Evolutionary conservation across 164 flowering plant genomes (phyloP), one percentile per base, ranked within the genome.

Genomic region (Chimonanthus salicifolius): DNA sequence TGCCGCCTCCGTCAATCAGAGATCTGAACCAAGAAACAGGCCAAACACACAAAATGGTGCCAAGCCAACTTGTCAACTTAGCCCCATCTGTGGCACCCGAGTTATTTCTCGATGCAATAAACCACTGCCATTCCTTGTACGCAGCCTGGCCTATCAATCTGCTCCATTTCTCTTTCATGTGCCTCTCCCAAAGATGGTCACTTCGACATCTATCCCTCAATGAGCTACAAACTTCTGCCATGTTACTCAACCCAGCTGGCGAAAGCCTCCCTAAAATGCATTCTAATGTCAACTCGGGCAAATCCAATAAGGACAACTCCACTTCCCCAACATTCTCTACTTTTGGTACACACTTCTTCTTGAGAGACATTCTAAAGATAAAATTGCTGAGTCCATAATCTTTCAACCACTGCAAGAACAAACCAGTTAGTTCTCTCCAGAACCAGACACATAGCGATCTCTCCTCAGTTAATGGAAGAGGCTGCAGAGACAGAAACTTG

Each of bases 141-240:
- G 97, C 97, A 51, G 92, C 89, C 49, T 79, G 82, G 3, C 94
- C 92, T 47, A 95, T 72, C 72, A 95, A 71, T 58, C 74, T 82
- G 43, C 86, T 91, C 99, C 99, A 95, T 83, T 93, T 95, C 65
- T 77, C 83, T 54, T 86, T 87, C 94, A 95, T 84, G 69, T 90
- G 98, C 76, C 76, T 88, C 69, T 88, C 86, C 99, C 99, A 95
- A 0, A 93, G 73, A 49, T 87, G 83, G 70, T 93, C 88, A 81
- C 94, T 90, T 63, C 74, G 75, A 71, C 99, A 95, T 68, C 84
- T 88, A n/a, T 88, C 90, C 77, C 97, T 90, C 82, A 95, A 74
- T 45, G 89, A 84, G 49, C 80, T 84, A 71, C 97, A 93, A 47
- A 93, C 97, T 16, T 84, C 84, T 0, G 92, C 90, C 97, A 93